Conservation (phyloP, 768 basidiomycete genomes). For the Boletus eberwhitei region DNA sequence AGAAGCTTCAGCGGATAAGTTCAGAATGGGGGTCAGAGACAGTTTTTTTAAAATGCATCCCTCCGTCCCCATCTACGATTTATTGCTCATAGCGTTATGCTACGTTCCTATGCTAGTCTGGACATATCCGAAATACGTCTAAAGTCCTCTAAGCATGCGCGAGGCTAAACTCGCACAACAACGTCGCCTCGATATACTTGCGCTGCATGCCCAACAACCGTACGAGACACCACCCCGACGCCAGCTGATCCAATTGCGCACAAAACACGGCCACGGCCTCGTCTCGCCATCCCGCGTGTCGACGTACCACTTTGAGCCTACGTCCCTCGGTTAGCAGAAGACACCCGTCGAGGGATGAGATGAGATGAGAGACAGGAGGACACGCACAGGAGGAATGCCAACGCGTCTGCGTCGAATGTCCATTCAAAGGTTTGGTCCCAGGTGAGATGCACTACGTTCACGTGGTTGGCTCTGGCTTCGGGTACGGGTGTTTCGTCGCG, state of each 20-base stretch:
- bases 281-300: constrained; percentile 43
- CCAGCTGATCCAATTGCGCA: constrained; percentile 45
- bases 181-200: constrained; percentile 33
- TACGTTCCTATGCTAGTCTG: too few species aligned
- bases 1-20: too few species aligned
- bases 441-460: constrained; percentile 34
- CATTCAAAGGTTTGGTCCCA: constrained; percentile 47
- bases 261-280: constrained; percentile 51
- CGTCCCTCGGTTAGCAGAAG: neutral
- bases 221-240: constrained; percentile 47
- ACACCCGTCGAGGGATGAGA: neutral
- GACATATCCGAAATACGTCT: neutral
- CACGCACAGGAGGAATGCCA: constrained; percentile 51
- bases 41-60: too few species aligned
- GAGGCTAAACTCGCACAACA: constrained; percentile 29
- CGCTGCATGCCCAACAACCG: constrained; percentile 50
- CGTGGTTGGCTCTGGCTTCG: neutral
- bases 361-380: neutral
- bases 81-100: too few species aligned
- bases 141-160: neutral
- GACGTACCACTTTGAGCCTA: constrained; percentile 18
- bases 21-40: too few species aligned
- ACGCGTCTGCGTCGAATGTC: constrained; percentile 47
- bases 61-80: too few species aligned
- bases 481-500: constrained; percentile 23